These are phyloP conservation scores for Cylindrotheca closterium DNA, from an alignment of 108 stramenopile species.

Conservation along the genomic window DNA sequence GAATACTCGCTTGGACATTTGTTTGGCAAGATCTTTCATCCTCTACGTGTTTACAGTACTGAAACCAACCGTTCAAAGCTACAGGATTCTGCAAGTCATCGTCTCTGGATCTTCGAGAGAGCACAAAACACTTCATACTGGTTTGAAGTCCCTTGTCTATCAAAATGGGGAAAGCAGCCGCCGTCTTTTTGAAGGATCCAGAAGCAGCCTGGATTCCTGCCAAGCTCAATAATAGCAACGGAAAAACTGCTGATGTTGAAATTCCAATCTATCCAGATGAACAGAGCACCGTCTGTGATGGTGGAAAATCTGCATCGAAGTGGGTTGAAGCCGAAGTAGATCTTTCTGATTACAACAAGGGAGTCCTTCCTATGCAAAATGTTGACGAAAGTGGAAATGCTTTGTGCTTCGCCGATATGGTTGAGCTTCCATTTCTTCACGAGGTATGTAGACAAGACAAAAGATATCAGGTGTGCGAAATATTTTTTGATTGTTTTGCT, in stretches of 20 bases:
- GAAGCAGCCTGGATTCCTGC: slow-evolving; percentile 83
- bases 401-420: slow-evolving; percentile 73
- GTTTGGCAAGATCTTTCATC: too few species aligned
- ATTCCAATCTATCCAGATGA: slow-evolving; percentile 43
- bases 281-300: slow-evolving; percentile 37
- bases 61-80: too few species aligned
- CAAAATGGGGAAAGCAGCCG: slow-evolving; percentile 33
- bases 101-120: slow-evolving; percentile 1
- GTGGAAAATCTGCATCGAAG: slow-evolving; percentile 56
- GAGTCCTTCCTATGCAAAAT: slow-evolving; percentile 76
- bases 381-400: slow-evolving; percentile 49
- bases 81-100: too few species aligned
- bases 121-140: not conserved
- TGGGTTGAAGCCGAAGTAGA: slow-evolving; percentile 54
- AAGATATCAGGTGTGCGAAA: not conserved
- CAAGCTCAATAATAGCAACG: slow-evolving; percentile 30
- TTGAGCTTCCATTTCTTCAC: slow-evolving; percentile 86
- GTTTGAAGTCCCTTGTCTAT: not conserved
- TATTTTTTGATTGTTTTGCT: not conserved
- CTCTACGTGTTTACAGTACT: too few species aligned
- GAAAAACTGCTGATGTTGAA: slow-evolving; percentile 45
- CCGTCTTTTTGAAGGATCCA: slow-evolving; percentile 70
- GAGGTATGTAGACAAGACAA: slow-evolving; percentile 67
- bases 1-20: too few species aligned
- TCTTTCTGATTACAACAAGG: slow-evolving; percentile 45